phyloP scores from a whole-genome alignment of 345 rosid genomes.

The Eucalyptus coolabah region DNA sequence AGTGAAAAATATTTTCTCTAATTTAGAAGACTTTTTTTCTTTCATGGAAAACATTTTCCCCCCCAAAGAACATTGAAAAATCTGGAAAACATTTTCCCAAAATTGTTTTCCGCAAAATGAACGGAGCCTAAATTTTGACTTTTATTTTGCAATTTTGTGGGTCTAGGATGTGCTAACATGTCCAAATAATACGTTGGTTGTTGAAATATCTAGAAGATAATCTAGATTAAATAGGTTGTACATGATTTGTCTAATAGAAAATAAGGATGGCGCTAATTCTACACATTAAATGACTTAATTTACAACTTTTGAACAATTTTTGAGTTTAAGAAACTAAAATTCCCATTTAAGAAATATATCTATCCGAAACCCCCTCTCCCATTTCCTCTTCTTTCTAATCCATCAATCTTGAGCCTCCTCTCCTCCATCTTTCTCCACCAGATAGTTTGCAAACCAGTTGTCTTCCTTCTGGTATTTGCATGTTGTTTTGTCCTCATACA shows the following conservation, averaged over 20 bases:
- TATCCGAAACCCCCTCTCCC: not conserved
- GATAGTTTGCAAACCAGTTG: not conserved
- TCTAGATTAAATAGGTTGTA: not conserved
- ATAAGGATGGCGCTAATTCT: not conserved
- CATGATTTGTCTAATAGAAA: not conserved
- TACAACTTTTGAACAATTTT: not conserved
- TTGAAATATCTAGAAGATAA: not conserved
- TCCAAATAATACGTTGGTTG: not conserved
- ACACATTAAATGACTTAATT: not conserved
- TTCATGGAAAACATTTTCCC: too few species aligned
- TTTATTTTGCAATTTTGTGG: not conserved
- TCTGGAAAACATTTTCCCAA: too few species aligned
- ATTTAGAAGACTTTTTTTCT: too few species aligned
- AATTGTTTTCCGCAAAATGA: too few species aligned
- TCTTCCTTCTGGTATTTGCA: not conserved
- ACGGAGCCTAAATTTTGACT: not conserved
- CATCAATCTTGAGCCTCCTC: not conserved
- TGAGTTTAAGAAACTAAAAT: not conserved
- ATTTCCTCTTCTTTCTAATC: not conserved
- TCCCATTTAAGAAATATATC: not conserved
- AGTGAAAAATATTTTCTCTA: too few species aligned
- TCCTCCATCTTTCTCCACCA: not conserved
- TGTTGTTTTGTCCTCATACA: not conserved
- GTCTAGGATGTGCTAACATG: not conserved
- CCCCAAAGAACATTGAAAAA: too few species aligned